Conservation (phyloP, 345 rosid species). For the Populus alba region DNA sequence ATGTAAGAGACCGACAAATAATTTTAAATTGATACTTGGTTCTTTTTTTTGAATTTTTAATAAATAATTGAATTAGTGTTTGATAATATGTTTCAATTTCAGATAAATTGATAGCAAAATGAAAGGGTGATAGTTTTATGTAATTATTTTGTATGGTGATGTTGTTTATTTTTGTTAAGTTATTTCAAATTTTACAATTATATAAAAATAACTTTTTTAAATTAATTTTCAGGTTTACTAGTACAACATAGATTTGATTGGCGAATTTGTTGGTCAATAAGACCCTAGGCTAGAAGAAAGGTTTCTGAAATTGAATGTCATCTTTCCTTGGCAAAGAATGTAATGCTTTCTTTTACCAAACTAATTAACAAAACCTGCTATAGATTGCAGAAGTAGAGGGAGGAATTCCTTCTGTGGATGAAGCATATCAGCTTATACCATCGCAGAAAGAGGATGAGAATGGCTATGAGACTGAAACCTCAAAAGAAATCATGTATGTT, state of each 20-base stretch:
- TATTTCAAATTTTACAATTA: too few species aligned
- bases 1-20: too few species aligned
- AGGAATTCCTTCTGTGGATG: conserved; percentile 92
- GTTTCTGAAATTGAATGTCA: not conserved
- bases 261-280: conserved; percentile 98
- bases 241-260: conserved; percentile 96
- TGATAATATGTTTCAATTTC: too few species aligned
- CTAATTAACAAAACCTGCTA: conserved; percentile 12
- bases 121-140: too few species aligned
- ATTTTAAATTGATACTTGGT: too few species aligned
- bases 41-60: too few species aligned
- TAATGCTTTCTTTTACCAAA: not conserved
- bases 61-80: too few species aligned
- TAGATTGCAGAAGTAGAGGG: conserved; percentile 98
- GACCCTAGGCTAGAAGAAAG: conserved; percentile 88
- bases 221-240: not conserved
- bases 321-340: not conserved
- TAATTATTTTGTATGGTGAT: too few species aligned
- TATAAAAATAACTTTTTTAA: too few species aligned
- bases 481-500: conserved; percentile 94
- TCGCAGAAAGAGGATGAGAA: conserved; percentile 94
- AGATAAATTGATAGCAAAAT: too few species aligned
- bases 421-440: conserved; percentile 88
- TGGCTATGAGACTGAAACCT: conserved; percentile 91
- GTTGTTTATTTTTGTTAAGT: too few species aligned